Percentiles rank a stretch among this genome's conserved stretches.
These are phyloP conservation scores for Aspergillus sclerotiicarbonarius DNA, from an alignment of 495 filamentous ascomycete species.

Conservation along the genomic window DNA sequence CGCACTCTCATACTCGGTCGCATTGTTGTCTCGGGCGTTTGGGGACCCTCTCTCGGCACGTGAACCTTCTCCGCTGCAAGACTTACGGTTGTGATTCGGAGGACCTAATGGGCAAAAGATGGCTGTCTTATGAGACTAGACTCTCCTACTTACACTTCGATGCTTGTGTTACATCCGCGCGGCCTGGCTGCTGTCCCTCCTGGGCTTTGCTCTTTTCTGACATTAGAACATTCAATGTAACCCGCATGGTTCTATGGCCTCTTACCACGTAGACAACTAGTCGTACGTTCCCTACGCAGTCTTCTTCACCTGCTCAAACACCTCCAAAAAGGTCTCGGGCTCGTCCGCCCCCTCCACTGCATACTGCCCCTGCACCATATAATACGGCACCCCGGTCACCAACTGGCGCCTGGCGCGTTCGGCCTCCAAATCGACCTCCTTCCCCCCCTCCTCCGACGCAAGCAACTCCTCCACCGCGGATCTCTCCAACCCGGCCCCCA, in stretches of 20 bases:
- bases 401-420: conserved; percentile 52
- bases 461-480: conserved; percentile 62
- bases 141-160: not conserved
- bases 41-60: not conserved
- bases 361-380: conserved; percentile 63
- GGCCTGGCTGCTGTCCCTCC: not conserved
- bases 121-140: not conserved
- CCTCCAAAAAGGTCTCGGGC: conserved; percentile 50
- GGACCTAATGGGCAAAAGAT: not conserved
- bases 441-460: conserved; percentile 58
- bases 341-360: conserved; percentile 66
- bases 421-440: conserved; percentile 70
- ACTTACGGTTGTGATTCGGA: not conserved
- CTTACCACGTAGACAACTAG: not conserved
- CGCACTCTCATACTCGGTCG: not conserved
- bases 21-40: not conserved
- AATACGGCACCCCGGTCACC: conserved; percentile 73
- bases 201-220: not conserved
- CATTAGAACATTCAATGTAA: not conserved
- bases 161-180: not conserved
- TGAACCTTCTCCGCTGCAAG: not conserved
- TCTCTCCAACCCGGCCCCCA: conserved; percentile 61
- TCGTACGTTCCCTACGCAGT: conserved; percentile 10
- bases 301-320: conserved; percentile 57
- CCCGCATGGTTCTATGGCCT: not conserved